Evolutionary conservation across 1,284 basidiomycete species (phyloP).

Genomic region (Coniferiporia sulphurascens): DNA sequence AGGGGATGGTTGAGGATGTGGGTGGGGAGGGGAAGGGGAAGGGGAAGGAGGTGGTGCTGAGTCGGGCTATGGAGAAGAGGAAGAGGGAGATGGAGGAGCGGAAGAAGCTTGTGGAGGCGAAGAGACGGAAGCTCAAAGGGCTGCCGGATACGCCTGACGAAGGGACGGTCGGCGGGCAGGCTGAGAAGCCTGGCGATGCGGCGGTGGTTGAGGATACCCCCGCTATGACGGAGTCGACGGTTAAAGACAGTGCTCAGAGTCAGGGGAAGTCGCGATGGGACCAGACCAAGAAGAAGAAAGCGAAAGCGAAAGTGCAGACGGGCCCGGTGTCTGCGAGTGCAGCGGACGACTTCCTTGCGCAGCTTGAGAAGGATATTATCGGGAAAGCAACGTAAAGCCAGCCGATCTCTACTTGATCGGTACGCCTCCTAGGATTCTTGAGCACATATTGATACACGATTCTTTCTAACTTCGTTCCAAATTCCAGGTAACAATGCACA

Average conservation of each 20-base stretch:
- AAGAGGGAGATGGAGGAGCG: slow-evolving; percentile 78
- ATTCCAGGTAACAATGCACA: background rate
- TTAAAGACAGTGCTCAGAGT: slow-evolving; percentile 15
- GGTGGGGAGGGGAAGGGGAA: slow-evolving; percentile 26
- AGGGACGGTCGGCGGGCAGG: slow-evolving; percentile 16
- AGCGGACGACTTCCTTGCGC: slow-evolving; percentile 61
- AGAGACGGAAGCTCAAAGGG: slow-evolving; percentile 58
- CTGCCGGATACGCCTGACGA: slow-evolving; percentile 3
- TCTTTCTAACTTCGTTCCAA: background rate
- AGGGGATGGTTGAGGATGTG: slow-evolving; percentile 45
- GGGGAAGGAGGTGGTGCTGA: slow-evolving; percentile 32
- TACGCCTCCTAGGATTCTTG: background rate
- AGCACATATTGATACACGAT: background rate
- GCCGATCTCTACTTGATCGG: background rate
- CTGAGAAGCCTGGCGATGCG: slow-evolving; percentile 9
- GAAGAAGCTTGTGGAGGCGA: slow-evolving; percentile 71
- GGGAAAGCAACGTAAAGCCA: slow-evolving; percentile 2
- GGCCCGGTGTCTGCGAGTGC: slow-evolving; percentile 27
- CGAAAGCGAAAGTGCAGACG: slow-evolving; percentile 21
- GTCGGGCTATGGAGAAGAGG: slow-evolving; percentile 71
- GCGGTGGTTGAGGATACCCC: slow-evolving; percentile 39
- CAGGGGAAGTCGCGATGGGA: slow-evolving; percentile 12
- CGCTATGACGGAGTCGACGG: slow-evolving; percentile 41
- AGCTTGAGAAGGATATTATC: slow-evolving; percentile 47
- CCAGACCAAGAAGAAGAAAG: slow-evolving; percentile 16